phyloP scores from a whole-genome alignment of 179 eudicot genomes.

The Sideroxylon spinosum region DNA sequence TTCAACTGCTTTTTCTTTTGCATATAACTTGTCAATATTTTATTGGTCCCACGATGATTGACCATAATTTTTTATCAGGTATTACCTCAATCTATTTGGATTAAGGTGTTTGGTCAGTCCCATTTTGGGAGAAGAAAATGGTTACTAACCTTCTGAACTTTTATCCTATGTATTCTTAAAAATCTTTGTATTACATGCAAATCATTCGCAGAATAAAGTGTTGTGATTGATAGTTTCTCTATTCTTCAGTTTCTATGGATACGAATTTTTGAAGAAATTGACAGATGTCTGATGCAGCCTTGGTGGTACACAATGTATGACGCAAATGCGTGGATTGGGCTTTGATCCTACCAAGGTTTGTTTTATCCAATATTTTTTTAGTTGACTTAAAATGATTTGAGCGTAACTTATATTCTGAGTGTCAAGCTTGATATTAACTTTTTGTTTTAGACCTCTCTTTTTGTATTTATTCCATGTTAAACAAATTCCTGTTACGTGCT shows the following conservation, averaged over 20 bases:
- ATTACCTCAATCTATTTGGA: slow-evolving; percentile 91
- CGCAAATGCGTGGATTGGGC: slow-evolving; percentile 99
- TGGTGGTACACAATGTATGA: slow-evolving; percentile 93
- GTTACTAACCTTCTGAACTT: slow-evolving; percentile 33
- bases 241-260: neutral
- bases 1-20: neutral
- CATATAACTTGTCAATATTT: neutral
- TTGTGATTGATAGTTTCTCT: neutral
- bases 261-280: slow-evolving; percentile 2
- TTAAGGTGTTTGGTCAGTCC: slow-evolving; percentile 87
- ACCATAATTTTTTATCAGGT: slow-evolving; percentile 48
- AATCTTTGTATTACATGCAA: neutral
- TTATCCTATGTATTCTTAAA: neutral
- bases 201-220: neutral
- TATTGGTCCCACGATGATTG: neutral
- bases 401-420: slow-evolving; percentile 1
- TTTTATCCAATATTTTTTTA: neutral
- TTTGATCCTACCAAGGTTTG: slow-evolving; percentile 74
- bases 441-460: neutral
- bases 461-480: neutral
- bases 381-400: neutral
- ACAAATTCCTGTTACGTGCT: neutral
- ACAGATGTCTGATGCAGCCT: slow-evolving; percentile 47
- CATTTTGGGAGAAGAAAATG: slow-evolving; percentile 91
- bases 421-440: neutral